Conservation (phyloP, 176 grass and related monocot species). For the Hordeum vulgare region MorexV3_pseudomolecules_assembly NC_058520.1:119928306-119928805, state of each 20-base stretch:
- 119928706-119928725: slow-evolving; percentile 39
- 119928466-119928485: slow-evolving; percentile 39
- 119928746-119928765: slow-evolving; percentile 46
- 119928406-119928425: slow-evolving; percentile 40
- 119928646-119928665: slow-evolving; percentile 28
- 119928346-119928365: slow-evolving; percentile 37
- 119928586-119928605: slow-evolving; percentile 21
- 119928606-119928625: slow-evolving; percentile 9
- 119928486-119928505: slow-evolving; percentile 33
- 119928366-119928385: slow-evolving; percentile 41
- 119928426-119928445: slow-evolving; percentile 40
- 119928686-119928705: slow-evolving; percentile 35
- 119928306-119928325: slow-evolving; percentile 47
- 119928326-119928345: slow-evolving; percentile 28
- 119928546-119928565: slow-evolving; percentile 38
- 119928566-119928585: slow-evolving; percentile 26
- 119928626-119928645: slow-evolving; percentile 48
- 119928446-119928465: slow-evolving; percentile 37
- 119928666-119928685: slow-evolving; percentile 38
- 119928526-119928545: slow-evolving; percentile 35
- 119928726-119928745: slow-evolving; percentile 28
- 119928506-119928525: slow-evolving; percentile 57
- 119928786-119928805: slow-evolving; percentile 30
- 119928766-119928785: slow-evolving; percentile 43
- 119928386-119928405: slow-evolving; percentile 46